Percentiles rank a stretch among this genome's conserved stretches.
These are phyloP conservation scores for Xylariaceae sp. DNA, from an alignment of 2,329 filamentous ascomycete genomes.

Conservation along the genomic window DNA sequence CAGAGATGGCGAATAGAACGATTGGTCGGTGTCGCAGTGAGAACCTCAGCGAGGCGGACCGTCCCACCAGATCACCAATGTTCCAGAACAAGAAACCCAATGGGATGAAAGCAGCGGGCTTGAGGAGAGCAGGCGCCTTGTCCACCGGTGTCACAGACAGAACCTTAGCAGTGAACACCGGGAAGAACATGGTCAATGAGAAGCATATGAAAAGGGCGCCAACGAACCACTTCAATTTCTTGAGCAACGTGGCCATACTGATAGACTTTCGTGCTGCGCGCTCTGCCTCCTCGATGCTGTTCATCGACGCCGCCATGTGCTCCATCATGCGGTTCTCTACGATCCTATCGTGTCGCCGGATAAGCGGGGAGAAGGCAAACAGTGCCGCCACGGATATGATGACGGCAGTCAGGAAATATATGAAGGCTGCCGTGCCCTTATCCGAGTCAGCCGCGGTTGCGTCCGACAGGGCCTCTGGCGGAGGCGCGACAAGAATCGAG, in stretches of 20 bases:
- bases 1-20: slow-evolving; percentile 63
- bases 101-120: slow-evolving; percentile 79
- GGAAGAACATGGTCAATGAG: slow-evolving; percentile 86
- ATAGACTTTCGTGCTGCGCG: slow-evolving; percentile 48
- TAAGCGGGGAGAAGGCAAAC: slow-evolving; percentile 70
- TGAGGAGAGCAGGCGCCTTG: slow-evolving; percentile 59
- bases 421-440: slow-evolving; percentile 69
- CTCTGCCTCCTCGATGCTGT: slow-evolving; percentile 52
- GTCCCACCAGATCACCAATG: slow-evolving; percentile 75
- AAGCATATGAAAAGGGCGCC: slow-evolving; percentile 80
- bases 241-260: slow-evolving; percentile 63
- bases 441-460: slow-evolving; percentile 24
- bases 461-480: slow-evolving; percentile 35
- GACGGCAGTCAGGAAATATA: slow-evolving; percentile 89
- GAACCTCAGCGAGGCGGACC: slow-evolving; percentile 60
- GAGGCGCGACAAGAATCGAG: slow-evolving; percentile 66
- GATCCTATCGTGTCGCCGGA: slow-evolving; percentile 57
- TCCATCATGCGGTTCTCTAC: slow-evolving; percentile 48
- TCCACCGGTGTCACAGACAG: slow-evolving; percentile 40
- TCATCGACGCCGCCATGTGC: slow-evolving; percentile 49
- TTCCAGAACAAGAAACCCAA: slow-evolving; percentile 94
- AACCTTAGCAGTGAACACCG: slow-evolving; percentile 79
- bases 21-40: slow-evolving; percentile 60
- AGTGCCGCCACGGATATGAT: slow-evolving; percentile 69
- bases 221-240: slow-evolving; percentile 76